Evolutionary conservation across 176 grass and related monocot species (phyloP).

Genomic region (Urochloa ruziziensis): DNA sequence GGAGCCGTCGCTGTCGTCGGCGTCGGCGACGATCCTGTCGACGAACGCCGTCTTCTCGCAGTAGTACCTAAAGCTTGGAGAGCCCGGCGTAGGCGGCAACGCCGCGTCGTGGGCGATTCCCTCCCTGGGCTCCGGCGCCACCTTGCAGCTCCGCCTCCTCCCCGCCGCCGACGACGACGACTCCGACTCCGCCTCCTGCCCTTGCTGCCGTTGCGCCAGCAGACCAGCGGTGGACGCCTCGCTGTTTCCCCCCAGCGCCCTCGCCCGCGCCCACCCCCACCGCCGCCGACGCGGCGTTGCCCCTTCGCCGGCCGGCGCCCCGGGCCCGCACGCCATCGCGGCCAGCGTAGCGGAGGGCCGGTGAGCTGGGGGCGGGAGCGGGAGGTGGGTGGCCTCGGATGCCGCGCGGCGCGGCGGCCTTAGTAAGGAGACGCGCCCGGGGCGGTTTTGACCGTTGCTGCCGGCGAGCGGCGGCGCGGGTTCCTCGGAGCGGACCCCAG

Average conservation of each 20-base stretch:
- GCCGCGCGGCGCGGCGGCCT: neutral
- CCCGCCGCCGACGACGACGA: neutral
- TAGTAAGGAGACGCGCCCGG: slow-evolving; percentile 23
- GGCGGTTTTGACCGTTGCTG: slow-evolving; percentile 24
- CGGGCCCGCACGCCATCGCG: slow-evolving; percentile 54
- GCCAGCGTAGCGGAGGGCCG: slow-evolving; percentile 5
- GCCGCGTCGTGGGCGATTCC: neutral
- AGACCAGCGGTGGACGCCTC: slow-evolving; percentile 31
- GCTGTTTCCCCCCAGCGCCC: slow-evolving; percentile 4
- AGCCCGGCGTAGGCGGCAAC: slow-evolving; percentile 25
- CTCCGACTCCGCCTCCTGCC: neutral
- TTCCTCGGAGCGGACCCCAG: slow-evolving; percentile 31
- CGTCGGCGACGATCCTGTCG: slow-evolving; percentile 26
- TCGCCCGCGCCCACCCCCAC: neutral
- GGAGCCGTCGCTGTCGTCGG: neutral
- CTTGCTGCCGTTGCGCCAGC: neutral
- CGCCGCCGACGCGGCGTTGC: slow-evolving; percentile 34
- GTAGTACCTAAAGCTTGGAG: slow-evolving; percentile 59
- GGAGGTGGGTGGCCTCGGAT: neutral
- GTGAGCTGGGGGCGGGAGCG: neutral
- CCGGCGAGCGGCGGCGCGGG: slow-evolving; percentile 40
- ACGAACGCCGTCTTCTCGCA: slow-evolving; percentile 33
- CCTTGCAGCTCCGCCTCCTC: slow-evolving; percentile 21
- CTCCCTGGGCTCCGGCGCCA: slow-evolving; percentile 38
- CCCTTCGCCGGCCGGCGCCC: slow-evolving; percentile 33